Conservation (phyloP, 179 eudicot species). For the Amaranthus tricolor region DNA sequence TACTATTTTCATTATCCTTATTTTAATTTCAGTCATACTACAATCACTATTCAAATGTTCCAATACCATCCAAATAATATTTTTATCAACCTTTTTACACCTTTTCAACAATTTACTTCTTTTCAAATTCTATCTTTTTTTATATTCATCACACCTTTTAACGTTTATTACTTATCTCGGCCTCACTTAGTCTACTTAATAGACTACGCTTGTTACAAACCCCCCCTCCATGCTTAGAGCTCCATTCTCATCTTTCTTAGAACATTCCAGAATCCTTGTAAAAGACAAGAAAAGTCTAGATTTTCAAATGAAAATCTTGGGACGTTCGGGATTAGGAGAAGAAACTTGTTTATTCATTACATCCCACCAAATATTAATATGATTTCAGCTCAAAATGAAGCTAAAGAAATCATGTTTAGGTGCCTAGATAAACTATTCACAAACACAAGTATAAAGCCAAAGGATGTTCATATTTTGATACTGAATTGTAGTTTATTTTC, state of each 20-base stretch:
- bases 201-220: constrained; percentile 39
- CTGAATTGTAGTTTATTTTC: constrained; percentile 46
- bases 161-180: constrained; percentile 19
- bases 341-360: constrained; percentile 38
- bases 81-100: neutral
- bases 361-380: constrained; percentile 42
- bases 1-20: neutral
- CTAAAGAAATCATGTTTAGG: constrained; percentile 36
- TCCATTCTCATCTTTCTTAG: constrained; percentile 36
- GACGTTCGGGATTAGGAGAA: constrained; percentile 48
- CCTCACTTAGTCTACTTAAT: constrained; percentile 31
- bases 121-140: constrained; percentile 2
- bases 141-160: neutral
- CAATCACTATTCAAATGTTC: constrained; percentile 1
- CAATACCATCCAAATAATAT: neutral
- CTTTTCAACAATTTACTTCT: constrained; percentile 1
- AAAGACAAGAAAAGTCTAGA: constrained; percentile 24
- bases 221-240: constrained; percentile 27
- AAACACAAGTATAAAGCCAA: constrained; percentile 30
- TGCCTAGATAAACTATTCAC: constrained; percentile 36
- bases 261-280: constrained; percentile 32
- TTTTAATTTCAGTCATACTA: neutral
- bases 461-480: constrained; percentile 38
- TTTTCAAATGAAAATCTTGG: constrained; percentile 32
- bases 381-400: constrained; percentile 37